Conservation (phyloP, 148 eudicot species). For the Amaranthus palmeri region DNA sequence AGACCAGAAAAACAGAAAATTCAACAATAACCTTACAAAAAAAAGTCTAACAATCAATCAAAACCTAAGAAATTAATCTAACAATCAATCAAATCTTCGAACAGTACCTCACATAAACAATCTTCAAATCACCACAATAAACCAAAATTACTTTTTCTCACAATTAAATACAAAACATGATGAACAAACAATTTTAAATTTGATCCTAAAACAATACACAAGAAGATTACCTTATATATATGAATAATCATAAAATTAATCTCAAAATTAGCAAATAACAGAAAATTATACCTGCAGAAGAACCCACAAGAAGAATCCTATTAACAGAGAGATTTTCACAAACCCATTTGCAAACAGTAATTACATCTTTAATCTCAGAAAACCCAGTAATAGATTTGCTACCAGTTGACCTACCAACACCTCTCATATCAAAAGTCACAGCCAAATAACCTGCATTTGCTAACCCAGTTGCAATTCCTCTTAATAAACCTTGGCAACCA, state of each 20-base stretch:
- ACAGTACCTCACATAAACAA: background rate
- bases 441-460: conserved; percentile 38
- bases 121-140: background rate
- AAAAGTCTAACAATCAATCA: too few relatives aligned
- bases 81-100: too few relatives aligned
- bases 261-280: background rate
- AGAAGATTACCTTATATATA: background rate
- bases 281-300: conserved; percentile 42
- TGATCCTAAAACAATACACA: background rate
- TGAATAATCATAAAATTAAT: background rate
- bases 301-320: conserved; percentile 43
- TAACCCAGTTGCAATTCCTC: conserved; percentile 42
- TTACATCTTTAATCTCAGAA: conserved; percentile 43
- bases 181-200: background rate
- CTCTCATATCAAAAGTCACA: conserved; percentile 49
- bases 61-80: too few relatives aligned
- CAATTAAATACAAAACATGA: background rate
- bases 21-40: background rate
- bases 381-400: conserved; percentile 44
- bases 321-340: conserved; percentile 23
- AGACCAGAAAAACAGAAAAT: background rate
- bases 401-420: conserved; percentile 47
- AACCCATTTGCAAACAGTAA: conserved; percentile 44
- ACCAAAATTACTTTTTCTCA: background rate
- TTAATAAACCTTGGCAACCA: conserved; percentile 38